A percentile compares a stretch with the other conserved stretches of the same genome.
Evolutionary conservation across 2,329 filamentous ascomycete species (phyloP).

Genomic region (Scortechinia acanthostroma): DNA sequence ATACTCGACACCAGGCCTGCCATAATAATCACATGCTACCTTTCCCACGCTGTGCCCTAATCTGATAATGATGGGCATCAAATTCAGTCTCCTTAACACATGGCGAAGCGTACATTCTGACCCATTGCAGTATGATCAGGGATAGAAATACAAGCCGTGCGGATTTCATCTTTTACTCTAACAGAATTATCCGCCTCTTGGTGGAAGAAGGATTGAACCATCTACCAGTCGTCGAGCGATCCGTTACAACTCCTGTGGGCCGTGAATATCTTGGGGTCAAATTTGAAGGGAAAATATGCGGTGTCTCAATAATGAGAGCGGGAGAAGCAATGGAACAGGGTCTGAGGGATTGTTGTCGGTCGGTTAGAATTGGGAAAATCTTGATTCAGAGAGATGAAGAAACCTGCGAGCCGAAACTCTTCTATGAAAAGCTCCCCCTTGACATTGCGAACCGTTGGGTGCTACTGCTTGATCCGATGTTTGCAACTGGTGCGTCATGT

Average conservation of each 20-base stretch:
- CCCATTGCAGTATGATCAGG: conserved; percentile 75
- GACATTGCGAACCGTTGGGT: conserved; percentile 93
- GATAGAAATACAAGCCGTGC: conserved; percentile 83
- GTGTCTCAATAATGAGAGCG: conserved; percentile 95
- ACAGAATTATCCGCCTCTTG: conserved; percentile 90
- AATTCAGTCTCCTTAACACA: background rate
- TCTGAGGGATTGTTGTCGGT: conserved; percentile 88
- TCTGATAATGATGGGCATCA: conserved; percentile 8
- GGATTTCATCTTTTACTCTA: conserved; percentile 99
- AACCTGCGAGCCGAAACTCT: conserved; percentile 82
- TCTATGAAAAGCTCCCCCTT: conserved; percentile 94
- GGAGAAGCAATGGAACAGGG: conserved; percentile 99
- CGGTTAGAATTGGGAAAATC: conserved; percentile 97
- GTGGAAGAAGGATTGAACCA: conserved; percentile 98
- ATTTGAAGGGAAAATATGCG: conserved; percentile 97
- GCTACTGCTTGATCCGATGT: conserved; percentile 93
- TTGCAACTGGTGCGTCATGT: conserved; percentile 71
- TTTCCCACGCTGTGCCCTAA: background rate
- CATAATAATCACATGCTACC: too few species aligned
- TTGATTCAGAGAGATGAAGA: conserved; percentile 96
- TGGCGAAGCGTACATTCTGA: conserved; percentile 6
- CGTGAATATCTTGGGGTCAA: conserved; percentile 81
- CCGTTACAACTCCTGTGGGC: conserved; percentile 85
- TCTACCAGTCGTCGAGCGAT: conserved; percentile 80
- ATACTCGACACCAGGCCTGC: too few species aligned